Evolutionary conservation across 2,329 filamentous ascomycete genomes (phyloP).

Genomic region (Penicillium sp.): DNA sequence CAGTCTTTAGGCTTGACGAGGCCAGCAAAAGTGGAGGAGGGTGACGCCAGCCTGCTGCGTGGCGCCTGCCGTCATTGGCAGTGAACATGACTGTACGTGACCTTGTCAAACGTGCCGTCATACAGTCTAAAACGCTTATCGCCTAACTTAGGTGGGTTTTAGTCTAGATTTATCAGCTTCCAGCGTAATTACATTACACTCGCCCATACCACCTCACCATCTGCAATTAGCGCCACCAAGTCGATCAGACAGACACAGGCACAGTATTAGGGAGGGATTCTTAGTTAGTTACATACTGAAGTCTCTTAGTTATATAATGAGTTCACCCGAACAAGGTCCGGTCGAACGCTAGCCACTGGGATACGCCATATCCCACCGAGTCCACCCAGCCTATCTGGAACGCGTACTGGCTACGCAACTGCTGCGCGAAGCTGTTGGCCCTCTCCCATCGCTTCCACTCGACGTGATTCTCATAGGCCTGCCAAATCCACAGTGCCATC

Average conservation of each 20-base stretch:
- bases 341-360: conserved; percentile 1
- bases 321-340: conserved; percentile 1
- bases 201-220: neutral
- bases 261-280: neutral
- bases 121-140: neutral
- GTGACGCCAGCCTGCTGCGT: conserved; percentile 22
- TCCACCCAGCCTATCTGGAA: neutral
- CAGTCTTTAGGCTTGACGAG: conserved; percentile 6
- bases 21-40: conserved; percentile 15
- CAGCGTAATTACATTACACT: neutral
- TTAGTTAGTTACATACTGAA: no score
- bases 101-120: neutral
- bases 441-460: conserved; percentile 1
- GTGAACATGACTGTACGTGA: neutral
- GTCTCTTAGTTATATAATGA: neutral
- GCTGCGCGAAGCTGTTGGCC: neutral
- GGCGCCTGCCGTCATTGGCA: conserved; percentile 11
- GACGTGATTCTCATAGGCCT: neutral
- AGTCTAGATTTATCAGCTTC: neutral
- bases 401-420: conserved; percentile 2
- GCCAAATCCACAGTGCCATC: neutral
- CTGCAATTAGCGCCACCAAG: neutral
- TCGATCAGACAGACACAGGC: neutral
- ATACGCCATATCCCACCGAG: neutral
- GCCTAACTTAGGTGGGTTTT: no score